A percentile compares a stretch with the other conserved stretches of the same genome.
Evolutionary conservation across 495 filamentous ascomycete genomes (phyloP).

Genomic region (Durotheca rogersii): DNA sequence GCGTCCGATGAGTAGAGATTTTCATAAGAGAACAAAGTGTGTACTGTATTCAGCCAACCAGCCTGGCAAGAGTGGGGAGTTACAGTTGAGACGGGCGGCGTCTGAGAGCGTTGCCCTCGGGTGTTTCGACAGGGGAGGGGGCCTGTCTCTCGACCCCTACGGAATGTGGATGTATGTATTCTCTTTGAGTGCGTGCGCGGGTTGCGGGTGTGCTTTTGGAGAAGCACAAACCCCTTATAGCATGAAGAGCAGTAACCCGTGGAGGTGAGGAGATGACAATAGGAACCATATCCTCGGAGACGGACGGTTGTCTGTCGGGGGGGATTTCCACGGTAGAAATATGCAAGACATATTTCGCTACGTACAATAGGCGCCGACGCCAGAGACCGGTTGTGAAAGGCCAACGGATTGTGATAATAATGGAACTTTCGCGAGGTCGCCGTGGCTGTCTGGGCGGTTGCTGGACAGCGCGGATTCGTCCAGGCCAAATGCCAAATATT

Average conservation of each 20-base stretch:
- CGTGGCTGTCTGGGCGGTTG: conserved; percentile 24
- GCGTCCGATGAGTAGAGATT: conserved; percentile 22
- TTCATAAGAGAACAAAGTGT: conserved; percentile 36
- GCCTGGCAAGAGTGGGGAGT: conserved; percentile 27
- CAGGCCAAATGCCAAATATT: conserved; percentile 16
- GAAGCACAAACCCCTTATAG: conserved; percentile 1
- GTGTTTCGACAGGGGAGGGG: conserved; percentile 46
- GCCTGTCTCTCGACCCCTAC: conserved; percentile 11
- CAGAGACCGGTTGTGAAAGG: conserved; percentile 14
- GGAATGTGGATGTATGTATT: conserved; percentile 1
- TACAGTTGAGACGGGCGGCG: conserved; percentile 47
- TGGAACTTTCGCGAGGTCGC: conserved; percentile 18
- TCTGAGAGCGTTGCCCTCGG: conserved; percentile 45
- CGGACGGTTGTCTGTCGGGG: conserved; percentile 9
- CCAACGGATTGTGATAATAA: conserved; percentile 32
- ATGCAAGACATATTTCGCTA: conserved; percentile 22
- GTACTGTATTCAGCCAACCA: conserved; percentile 8
- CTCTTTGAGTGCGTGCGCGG: conserved; percentile 11
- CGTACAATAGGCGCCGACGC: conserved; percentile 22
- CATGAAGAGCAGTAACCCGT: conserved; percentile 3
- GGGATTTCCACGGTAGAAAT: conserved; percentile 18
- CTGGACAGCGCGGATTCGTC: conserved; percentile 36
- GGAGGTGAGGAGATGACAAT: conserved; percentile 12
- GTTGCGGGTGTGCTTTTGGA: conserved; percentile 4
- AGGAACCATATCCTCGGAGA: conserved; percentile 23